Conservation (phyloP, 176 grass and related monocot species). For the Coix lacrymajobi region DNA sequence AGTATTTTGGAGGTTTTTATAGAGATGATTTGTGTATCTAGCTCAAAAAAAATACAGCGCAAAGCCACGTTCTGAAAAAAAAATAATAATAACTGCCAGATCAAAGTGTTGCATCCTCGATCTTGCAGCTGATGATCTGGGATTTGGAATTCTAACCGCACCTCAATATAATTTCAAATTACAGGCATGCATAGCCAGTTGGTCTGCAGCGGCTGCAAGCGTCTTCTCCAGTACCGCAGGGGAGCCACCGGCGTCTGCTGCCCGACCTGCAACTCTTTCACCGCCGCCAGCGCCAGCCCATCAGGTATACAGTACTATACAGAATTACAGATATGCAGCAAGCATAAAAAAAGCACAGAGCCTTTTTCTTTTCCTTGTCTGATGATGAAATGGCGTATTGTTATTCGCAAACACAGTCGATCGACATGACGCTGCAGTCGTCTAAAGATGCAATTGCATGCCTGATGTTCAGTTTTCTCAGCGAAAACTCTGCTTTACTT, state of each 20-base stretch:
- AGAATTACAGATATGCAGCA: no score
- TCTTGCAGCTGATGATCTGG: neutral
- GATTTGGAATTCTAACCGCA: neutral
- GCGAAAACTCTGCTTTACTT: neutral
- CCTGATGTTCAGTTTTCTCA: neutral
- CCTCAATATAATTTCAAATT: neutral
- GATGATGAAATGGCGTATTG: neutral
- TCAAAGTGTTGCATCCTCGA: neutral
- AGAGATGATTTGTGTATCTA: no score
- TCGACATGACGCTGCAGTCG: neutral
- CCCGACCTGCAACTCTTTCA: constrained; percentile 39
- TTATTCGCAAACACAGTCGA: no score
- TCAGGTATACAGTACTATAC: constrained; percentile 32
- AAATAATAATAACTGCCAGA: neutral
- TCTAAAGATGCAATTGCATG: neutral
- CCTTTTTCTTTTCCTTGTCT: neutral
- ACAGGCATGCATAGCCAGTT: constrained; percentile 43
- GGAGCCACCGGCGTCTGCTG: constrained; percentile 34
- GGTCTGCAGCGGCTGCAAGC: constrained; percentile 37
- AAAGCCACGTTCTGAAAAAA: no score
- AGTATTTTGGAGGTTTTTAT: no score
- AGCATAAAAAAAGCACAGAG: neutral
- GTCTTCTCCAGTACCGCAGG: constrained; percentile 35
- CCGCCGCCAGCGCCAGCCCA: neutral
- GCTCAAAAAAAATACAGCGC: no score